Percentiles rank a stretch among this genome's conserved stretches.
These are phyloP conservation scores for Grosmannia huntii DNA, from an alignment of 2,329 filamentous ascomycete genomes.

Conservation along the genomic window DNA sequence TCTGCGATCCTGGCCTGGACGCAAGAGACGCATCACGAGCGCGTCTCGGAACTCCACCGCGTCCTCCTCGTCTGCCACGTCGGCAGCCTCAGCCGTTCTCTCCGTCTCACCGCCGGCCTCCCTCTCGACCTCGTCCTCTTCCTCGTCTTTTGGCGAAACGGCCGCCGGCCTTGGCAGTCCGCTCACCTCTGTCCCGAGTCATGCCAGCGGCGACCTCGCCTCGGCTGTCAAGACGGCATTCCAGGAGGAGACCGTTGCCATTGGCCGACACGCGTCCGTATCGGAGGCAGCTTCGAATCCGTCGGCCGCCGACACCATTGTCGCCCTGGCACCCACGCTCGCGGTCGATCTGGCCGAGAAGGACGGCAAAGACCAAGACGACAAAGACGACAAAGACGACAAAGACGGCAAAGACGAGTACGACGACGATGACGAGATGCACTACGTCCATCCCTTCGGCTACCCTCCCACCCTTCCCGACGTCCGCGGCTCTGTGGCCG, in stretches of 20 bases:
- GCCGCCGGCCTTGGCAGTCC: background rate
- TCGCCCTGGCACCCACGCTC: background rate
- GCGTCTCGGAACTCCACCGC: background rate
- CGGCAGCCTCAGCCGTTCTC: background rate
- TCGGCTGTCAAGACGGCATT: background rate
- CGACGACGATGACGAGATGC: slow-evolving; percentile 38
- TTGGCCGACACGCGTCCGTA: background rate
- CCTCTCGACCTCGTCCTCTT: background rate
- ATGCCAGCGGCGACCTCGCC: background rate
- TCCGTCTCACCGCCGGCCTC: background rate
- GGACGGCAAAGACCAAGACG: background rate
- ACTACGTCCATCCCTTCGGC: slow-evolving; percentile 21
- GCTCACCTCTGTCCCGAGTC: background rate
- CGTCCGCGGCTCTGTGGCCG: slow-evolving; percentile 40
- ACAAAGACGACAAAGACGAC: background rate
- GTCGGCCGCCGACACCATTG: background rate
- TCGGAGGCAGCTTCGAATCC: background rate
- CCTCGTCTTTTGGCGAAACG: background rate
- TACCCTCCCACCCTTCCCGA: slow-evolving; percentile 17
- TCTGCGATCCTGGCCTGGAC: background rate
- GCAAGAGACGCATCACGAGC: background rate
- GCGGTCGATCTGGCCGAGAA: slow-evolving; percentile 1
- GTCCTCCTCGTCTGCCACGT: background rate
- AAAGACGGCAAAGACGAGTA: slow-evolving; percentile 29
- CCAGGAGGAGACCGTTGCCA: background rate